Base-by-base conservation (phyloP, 441 rosid genomes). In the Jatropha multifida region DNA sequence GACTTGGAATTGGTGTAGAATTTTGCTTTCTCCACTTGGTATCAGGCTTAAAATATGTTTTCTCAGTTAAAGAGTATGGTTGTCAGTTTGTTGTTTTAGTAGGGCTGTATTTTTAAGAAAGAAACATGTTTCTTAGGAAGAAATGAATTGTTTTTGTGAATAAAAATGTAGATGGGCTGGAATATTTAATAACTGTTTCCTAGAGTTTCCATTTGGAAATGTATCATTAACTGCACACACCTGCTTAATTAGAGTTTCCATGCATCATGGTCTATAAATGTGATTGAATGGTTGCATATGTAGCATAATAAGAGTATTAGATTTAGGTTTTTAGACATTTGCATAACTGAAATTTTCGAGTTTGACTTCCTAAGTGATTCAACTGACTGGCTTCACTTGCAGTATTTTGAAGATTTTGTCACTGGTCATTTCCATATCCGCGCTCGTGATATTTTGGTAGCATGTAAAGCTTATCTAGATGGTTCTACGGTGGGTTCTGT, bases 361-460 rank as follows among this genome's bases (percentile, higher is more conserved):
- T 46, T 32, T 69, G 58, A 12, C n/a, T 13, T 44, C 38, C 13
- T 10, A 54, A 49, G 6, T 65, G 52, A 70, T 32, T 20, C 60
- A 44, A 63, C 69, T 4, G 38, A 1, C 48, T 68, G 26, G 27
- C 26, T 81, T 68, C 81, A 66, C 42, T 68, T 80, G 85, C 86
- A 89, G 92, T 78, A 87, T 74, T 87, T 89, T 67, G 88, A 87
- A 75, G 89, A 78, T 58, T 78, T 83, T 59, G 92, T 87, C 55
- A 51, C 52, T 18, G 82, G 85, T 7, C 89, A 89, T 79, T 89
- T 89, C 48, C 84, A 81, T 17, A 69, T 27, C 59, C 72, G 71
- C 18, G 90, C 86, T 4, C 79, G 4, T 64, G 80, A 81, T 76
- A 87, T 89, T 78, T 74, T 89, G 58, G 73, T 63, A n/a, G 88